Conservation (phyloP, 2,329 filamentous ascomycete species). For the Aspergillus clavatus region DNA sequence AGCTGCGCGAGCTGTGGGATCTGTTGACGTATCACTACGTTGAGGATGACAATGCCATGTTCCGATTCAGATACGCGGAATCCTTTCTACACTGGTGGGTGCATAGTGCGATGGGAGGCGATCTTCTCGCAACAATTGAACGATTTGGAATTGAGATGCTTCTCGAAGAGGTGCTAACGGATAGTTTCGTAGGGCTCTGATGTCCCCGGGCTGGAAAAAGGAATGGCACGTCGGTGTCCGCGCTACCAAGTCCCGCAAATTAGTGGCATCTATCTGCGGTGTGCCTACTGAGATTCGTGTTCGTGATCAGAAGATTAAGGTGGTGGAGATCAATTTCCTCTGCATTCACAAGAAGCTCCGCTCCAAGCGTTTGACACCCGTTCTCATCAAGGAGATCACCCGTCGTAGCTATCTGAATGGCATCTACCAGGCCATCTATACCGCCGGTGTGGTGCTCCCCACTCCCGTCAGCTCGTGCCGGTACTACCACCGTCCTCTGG, state of each 20-base stretch:
- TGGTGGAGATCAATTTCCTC: slow-evolving; percentile 96
- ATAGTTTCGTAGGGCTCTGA: slow-evolving; percentile 66
- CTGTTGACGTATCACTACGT: slow-evolving; percentile 92
- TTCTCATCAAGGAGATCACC: slow-evolving; percentile 97
- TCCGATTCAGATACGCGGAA: slow-evolving; percentile 91
- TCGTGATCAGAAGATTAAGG: slow-evolving; percentile 66
- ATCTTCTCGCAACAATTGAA: background rate
- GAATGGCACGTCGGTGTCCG: slow-evolving; percentile 95
- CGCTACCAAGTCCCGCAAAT: slow-evolving; percentile 72
- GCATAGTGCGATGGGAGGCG: background rate
- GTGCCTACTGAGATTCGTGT: slow-evolving; percentile 81
- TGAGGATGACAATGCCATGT: slow-evolving; percentile 94
- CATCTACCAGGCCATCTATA: slow-evolving; percentile 95
- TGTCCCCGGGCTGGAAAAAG: slow-evolving; percentile 88
- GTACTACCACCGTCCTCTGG: slow-evolving; percentile 89
- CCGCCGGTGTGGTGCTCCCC: slow-evolving; percentile 83
- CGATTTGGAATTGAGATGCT: background rate
- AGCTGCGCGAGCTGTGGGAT: slow-evolving; percentile 86
- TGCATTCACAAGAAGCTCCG: slow-evolving; percentile 98
- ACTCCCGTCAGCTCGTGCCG: slow-evolving; percentile 88
- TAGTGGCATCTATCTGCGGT: slow-evolving; percentile 94
- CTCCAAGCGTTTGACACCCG: slow-evolving; percentile 82
- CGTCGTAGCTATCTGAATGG: slow-evolving; percentile 80
- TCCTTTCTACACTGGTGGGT: slow-evolving; percentile 80
- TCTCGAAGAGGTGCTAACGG: background rate